Base-by-base conservation (phyloP, 1,284 basidiomycete genomes). In the Puccinia hordei region DNA sequence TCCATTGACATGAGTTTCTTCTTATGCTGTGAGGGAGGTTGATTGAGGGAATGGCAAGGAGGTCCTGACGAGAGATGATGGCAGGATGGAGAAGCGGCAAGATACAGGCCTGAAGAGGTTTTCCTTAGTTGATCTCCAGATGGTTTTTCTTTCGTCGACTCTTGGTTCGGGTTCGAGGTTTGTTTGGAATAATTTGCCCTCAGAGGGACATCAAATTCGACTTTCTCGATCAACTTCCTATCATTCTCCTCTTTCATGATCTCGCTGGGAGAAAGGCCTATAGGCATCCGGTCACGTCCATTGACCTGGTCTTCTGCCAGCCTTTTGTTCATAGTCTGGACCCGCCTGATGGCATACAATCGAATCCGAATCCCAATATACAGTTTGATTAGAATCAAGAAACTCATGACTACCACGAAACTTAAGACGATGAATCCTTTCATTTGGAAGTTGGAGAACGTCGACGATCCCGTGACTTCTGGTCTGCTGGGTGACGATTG, bases 311-410 rank as follows among this genome's bases (percentile, higher is more conserved):
- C 77, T 59, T 80, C 68, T 6, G 15, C 22, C 6, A 72, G 51
- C n/a, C 77, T 24, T 8, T 73, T 24, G 15, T 33, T 9, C 12
- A 80, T 15, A 3, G 55, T 59, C 41, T 63, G 51, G 8, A 80
- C 55, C 38, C 77, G 46, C 38, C 63, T 68, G 38, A 71, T 44
- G 19, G 77, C 46, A 63, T 72, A 80, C 15, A 57, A 33, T 35
- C 77, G 46, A 44, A 80, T 59, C 35, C 53, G 69, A 27, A 80
- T 80, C 6, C 77, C 77, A 13, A 80, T 30, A 15, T 69, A 80
- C 27, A 80, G 24, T 35, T 80, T 80, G 17, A 72, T 44, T n/a
- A 72, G 30, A 13, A 57, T 71, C 55, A 80, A 59, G 38, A 71
- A 57, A 41, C 38, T 61, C 44, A 72, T 30, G 17, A 53, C 77